Conservation (phyloP, 164 flowering plant genomes). For the Aristolochia fimbriata region DNA sequence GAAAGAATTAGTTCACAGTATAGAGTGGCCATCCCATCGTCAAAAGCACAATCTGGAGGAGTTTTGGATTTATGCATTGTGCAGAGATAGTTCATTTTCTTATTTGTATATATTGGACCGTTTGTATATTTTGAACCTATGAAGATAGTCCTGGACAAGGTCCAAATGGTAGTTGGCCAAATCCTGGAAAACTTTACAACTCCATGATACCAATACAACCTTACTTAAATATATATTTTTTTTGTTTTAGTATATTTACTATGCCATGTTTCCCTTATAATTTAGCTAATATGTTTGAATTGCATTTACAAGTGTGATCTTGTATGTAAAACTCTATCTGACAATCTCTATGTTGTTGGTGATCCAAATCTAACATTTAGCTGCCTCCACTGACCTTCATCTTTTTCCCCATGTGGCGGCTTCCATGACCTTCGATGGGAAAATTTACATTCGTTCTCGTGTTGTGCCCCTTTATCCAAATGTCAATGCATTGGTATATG, state of each 20-base stretch:
- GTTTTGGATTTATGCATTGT: conserved; percentile 75
- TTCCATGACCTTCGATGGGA: conserved; percentile 55
- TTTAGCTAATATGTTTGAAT: background rate
- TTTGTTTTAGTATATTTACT: background rate
- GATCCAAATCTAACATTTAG: conserved; percentile 46
- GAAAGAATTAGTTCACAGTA: conserved; percentile 52
- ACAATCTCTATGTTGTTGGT: conserved; percentile 64
- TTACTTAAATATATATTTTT: background rate
- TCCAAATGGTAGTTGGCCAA: too few relatives aligned
- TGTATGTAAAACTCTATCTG: conserved; percentile 49
- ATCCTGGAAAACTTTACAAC: too few relatives aligned
- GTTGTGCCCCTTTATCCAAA: conserved; percentile 27
- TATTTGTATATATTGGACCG: conserved; percentile 60
- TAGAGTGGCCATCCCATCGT: conserved; percentile 46
- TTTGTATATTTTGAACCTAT: background rate
- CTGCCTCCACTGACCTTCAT: conserved; percentile 32
- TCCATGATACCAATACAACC: too few relatives aligned
- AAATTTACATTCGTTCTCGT: conserved; percentile 37
- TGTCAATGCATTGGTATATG: conserved; percentile 33
- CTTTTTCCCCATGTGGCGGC: conserved; percentile 50
- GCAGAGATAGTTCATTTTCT: conserved; percentile 38
- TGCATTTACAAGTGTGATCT: conserved; percentile 46
- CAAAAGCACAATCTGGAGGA: conserved; percentile 46
- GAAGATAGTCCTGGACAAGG: too few relatives aligned
- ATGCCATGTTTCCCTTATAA: background rate